Base-by-base conservation (phyloP, 163 green algal species). In the Scenedesmus sp. region DNA sequence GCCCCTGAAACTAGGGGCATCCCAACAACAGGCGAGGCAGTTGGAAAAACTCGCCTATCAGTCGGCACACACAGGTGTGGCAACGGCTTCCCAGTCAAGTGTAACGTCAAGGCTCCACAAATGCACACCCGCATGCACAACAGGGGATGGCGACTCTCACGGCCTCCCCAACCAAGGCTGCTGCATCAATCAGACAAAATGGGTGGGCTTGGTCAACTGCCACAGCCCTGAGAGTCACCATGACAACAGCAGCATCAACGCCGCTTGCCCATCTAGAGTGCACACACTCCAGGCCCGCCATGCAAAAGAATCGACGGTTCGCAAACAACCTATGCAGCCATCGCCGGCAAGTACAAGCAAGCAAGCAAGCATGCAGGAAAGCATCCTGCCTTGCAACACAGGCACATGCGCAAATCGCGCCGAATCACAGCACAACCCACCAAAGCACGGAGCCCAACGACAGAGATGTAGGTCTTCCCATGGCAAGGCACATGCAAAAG, bases 41-140 rank as follows among this genome's bases (percentile, higher is more conserved):
- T 76, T 30, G 65, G 65, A 76, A 76, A 76, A 76, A 26, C 65
- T 30, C 65, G 65, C 65, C 65, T 76, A 30, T 7, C 30, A 18
- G 9, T 76, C 7, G 9, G 65, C 65, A 76, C 65, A 76, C 65
- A 76, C 65, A 76, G 65, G 65, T 76, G 65, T 76, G 65, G 65
- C 65, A 26, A 30, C 65, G 65, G 65, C 65, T 10, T 26, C 59
- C 59, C 65, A 76, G 37, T 76, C 65, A 76, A 76, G 65, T 76
- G 9, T 30, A 40, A 76, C 65, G 65, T 76, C 30, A 76, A 40
- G 30, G 7, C 65, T 76, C 65, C 65, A 76, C 65, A 76, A 76
- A n/a, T 76, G 65, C 65, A 76, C 65, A 76, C 65, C 30, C 65
- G 65, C 65, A 76, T 76, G 65, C 65, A 76, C 65, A 76, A 76